Evolutionary conservation across 352 stramenopile genomes (phyloP), one percentile per base, ranked within the genome.

Genomic region (Globisporangium recalcitrans): DNA sequence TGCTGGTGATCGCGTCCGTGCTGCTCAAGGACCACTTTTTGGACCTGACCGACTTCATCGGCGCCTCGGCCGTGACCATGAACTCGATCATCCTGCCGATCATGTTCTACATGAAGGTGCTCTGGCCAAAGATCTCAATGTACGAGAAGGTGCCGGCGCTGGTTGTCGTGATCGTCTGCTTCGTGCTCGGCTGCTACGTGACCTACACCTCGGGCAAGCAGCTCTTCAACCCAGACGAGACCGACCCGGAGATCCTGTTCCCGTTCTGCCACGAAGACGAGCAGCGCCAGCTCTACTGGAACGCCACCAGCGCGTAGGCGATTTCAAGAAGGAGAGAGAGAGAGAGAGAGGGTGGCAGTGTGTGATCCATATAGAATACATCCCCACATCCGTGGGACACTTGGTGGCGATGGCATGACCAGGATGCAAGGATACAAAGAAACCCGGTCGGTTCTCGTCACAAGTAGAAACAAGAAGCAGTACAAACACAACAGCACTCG

Each of bases 41-140:
- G 36, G 68, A 72, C 34, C 38, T 74, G 22, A 42, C 55, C 7
- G 68, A 74, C 31, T 74, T 74, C 52, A 60, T 73, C 21, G 68
- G 68, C 29, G 65, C 68, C n/a, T 74, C 65, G 24, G 24, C 65
- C 36, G 69, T 69, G 19, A 48, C 65, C 13, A 34, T 70, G 19
- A 67, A 62, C 42, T 74, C 65, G 32, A 74, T 74, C 36, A 65
- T 73, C 22, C 40, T 74, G 26, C 68, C 68, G 11, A 72, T 71
- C 36, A 52, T 70, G 54, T 70, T 67, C 36, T 62, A 67, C 53
- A 52, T 62, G 34, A 67, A 67, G 46, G 53, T 62, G n/a, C 53
- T 70, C 14, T 70, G 64, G 64, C 31, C 46, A 21, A 60, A 63
- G 42, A 69, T 68, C 13, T 60, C 60, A 10, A 9, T 70, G 27